Evolutionary conservation across 2,329 filamentous ascomycete species (phyloP).

Genomic region (Colletotrichum magnum): DNA sequence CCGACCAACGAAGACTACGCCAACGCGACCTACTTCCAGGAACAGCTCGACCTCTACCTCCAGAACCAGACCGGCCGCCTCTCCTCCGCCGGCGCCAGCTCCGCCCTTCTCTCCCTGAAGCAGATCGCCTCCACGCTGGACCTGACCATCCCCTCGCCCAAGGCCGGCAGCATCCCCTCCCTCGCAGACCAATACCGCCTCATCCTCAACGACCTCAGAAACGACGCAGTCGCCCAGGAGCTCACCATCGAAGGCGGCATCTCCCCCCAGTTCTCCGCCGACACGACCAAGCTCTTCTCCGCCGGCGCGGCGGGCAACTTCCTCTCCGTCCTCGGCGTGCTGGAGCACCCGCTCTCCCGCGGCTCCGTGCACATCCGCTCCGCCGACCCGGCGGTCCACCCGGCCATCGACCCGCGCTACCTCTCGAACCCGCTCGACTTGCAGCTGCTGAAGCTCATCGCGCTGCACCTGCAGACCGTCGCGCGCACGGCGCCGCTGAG

Average conservation of each 20-base stretch:
- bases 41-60: constrained; percentile 34
- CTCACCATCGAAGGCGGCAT: constrained; percentile 36
- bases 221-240: constrained; percentile 26
- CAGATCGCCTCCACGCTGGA: constrained; percentile 24
- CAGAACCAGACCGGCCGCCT: constrained; percentile 32
- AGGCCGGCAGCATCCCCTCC: background rate
- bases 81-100: constrained; percentile 34
- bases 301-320: constrained; percentile 19
- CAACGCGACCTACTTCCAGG: constrained; percentile 35
- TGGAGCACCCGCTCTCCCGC: constrained; percentile 36
- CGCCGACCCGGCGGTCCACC: constrained; percentile 10
- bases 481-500: constrained; percentile 28
- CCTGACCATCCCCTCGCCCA: background rate
- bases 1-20: constrained; percentile 34
- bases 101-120: constrained; percentile 25
- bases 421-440: constrained; percentile 34
- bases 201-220: constrained; percentile 19
- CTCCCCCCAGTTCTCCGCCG: constrained; percentile 33
- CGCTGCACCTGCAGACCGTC: constrained; percentile 27
- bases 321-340: constrained; percentile 33
- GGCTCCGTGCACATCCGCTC: constrained; percentile 35
- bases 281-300: constrained; percentile 35
- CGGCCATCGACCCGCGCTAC: constrained; percentile 33
- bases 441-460: constrained; percentile 20
- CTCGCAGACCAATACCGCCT: constrained; percentile 28